These are phyloP conservation scores for Wilcoxina mikolae DNA, from an alignment of 495 filamentous ascomycete genomes.

Conservation along the genomic window DNA sequence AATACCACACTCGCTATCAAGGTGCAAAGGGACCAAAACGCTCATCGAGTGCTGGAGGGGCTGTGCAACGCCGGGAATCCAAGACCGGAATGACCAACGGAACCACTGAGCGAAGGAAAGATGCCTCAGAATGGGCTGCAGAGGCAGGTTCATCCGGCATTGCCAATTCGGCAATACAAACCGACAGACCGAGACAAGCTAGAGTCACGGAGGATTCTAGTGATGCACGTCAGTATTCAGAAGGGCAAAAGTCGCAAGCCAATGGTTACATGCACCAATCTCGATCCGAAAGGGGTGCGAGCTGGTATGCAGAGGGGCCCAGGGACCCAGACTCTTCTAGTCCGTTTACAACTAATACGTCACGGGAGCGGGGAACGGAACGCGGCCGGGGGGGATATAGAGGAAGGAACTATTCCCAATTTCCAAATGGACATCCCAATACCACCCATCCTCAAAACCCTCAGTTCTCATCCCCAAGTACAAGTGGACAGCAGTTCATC, in stretches of 20 bases:
- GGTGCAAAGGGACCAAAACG: slow-evolving; percentile 14
- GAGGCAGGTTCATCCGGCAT: background rate
- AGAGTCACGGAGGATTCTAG: background rate
- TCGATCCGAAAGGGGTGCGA: slow-evolving; percentile 6
- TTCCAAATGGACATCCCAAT: slow-evolving; percentile 14
- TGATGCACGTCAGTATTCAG: background rate
- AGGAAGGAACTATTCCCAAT: slow-evolving; percentile 9
- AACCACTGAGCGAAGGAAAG: slow-evolving; percentile 17
- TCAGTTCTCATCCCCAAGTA: slow-evolving; percentile 15
- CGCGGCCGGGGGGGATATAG: slow-evolving; percentile 33
- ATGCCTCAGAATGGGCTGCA: background rate
- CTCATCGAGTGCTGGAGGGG: slow-evolving; percentile 16
- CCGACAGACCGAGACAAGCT: background rate
- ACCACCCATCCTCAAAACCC: slow-evolving; percentile 10
- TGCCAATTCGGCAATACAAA: background rate
- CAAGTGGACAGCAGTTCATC: slow-evolving; percentile 21
- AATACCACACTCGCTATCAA: slow-evolving; percentile 14
- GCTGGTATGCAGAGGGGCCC: background rate
- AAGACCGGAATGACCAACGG: slow-evolving; percentile 13
- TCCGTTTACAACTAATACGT: slow-evolving; percentile 9
- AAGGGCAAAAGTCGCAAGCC: background rate
- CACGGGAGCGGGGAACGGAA: slow-evolving; percentile 29
- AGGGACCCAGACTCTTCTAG: background rate
- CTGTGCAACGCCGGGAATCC: slow-evolving; percentile 21
- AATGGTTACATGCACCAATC: slow-evolving; percentile 17